Evolutionary conservation across 169 alveolate genomes (phyloP).

Genomic region (Plasmodium relictum): DNA sequence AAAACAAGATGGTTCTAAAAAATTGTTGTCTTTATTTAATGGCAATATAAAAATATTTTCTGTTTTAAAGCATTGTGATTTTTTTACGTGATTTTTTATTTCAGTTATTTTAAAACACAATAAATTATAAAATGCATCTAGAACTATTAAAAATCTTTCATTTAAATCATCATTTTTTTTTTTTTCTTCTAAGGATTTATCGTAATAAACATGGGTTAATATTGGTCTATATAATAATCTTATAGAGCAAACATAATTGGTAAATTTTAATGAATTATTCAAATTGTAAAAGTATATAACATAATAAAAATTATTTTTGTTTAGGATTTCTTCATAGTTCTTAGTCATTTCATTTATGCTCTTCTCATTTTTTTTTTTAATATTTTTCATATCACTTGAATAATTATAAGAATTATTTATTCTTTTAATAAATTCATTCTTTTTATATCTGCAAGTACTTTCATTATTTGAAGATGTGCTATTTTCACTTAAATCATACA

Average conservation of each 20-base stretch:
- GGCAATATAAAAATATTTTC: slow-evolving; percentile 62
- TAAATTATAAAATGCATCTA: slow-evolving; percentile 77
- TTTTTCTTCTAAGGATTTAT: not conserved
- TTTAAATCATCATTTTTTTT: not conserved
- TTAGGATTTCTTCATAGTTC: slow-evolving; percentile 52
- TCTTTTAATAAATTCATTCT: slow-evolving; percentile 5
- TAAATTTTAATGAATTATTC: slow-evolving; percentile 38
- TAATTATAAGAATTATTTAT: not conserved
- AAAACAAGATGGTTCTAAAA: slow-evolving; percentile 39
- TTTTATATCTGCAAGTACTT: not conserved
- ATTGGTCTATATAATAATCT: slow-evolving; percentile 73
- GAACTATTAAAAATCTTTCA: slow-evolving; percentile 37
- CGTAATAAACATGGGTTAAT: slow-evolving; percentile 63
- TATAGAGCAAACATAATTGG: slow-evolving; percentile 57
- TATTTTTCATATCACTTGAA: not conserved
- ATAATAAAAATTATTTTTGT: slow-evolving; percentile 64
- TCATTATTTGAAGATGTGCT: slow-evolving; percentile 12
- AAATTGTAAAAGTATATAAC: slow-evolving; percentile 59
- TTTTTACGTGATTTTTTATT: slow-evolving; percentile 13
- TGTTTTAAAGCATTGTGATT: slow-evolving; percentile 19
- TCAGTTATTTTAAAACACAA: slow-evolving; percentile 52
- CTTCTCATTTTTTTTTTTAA: slow-evolving; percentile 13
- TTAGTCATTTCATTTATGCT: not conserved
- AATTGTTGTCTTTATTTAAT: slow-evolving; percentile 46
- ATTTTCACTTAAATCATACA: not conserved